Conservation (phyloP, 140 eudicot genomes). For the Flaveria floridana region DNA sequence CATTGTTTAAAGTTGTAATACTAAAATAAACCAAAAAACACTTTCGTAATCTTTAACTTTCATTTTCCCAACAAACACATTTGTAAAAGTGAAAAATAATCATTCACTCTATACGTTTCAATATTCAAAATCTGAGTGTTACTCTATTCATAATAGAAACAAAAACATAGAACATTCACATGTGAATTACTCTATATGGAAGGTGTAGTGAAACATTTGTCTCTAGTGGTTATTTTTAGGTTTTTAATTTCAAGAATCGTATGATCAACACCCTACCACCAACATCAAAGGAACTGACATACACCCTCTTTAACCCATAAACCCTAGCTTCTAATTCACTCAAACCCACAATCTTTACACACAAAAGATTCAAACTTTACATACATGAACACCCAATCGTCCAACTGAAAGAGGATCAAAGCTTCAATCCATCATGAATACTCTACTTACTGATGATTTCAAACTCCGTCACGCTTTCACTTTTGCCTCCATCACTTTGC, state of each 20-base stretch:
- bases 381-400: neutral
- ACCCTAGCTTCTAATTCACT: conserved; percentile 38
- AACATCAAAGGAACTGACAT: neutral
- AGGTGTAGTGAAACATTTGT: neutral
- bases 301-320: conserved; percentile 32
- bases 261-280: conserved; percentile 16
- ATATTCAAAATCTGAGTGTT: too few relatives aligned
- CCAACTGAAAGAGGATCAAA: conserved; percentile 2
- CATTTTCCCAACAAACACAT: too few relatives aligned
- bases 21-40: too few relatives aligned
- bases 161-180: neutral
- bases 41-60: too few relatives aligned
- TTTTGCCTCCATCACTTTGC: conserved; percentile 42
- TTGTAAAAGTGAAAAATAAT: too few relatives aligned
- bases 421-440: conserved; percentile 37
- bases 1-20: too few relatives aligned
- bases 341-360: neutral
- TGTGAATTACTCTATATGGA: neutral
- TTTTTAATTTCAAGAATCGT: neutral
- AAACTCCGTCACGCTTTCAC: conserved; percentile 28
- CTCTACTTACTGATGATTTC: neutral
- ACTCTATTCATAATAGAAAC: too few relatives aligned
- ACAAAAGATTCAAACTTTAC: neutral
- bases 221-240: conserved; percentile 15
- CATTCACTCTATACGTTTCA: too few relatives aligned